Evolutionary conservation across 768 basidiomycete genomes (phyloP).

Genomic region (Mycena rosella): DNA sequence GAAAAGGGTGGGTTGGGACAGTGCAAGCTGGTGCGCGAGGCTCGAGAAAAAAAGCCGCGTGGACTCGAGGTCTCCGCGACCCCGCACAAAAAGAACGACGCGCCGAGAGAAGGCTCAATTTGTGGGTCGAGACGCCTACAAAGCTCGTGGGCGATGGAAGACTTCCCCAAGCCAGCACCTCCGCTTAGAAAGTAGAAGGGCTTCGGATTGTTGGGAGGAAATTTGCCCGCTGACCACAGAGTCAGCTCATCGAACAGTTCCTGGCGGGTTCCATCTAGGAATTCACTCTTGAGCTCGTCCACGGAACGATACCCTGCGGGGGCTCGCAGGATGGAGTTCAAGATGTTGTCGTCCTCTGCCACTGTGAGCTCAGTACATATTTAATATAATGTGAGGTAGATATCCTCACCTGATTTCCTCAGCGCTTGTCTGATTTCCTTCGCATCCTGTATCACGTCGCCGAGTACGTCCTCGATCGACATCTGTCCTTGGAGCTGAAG

Average conservation of each 20-base stretch:
- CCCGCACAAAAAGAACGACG: slow-evolving; percentile 19
- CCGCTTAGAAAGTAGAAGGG: slow-evolving; percentile 14
- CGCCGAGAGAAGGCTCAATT: slow-evolving; percentile 6
- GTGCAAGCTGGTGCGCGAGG: slow-evolving; percentile 12
- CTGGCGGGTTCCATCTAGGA: neutral
- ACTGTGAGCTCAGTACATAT: neutral
- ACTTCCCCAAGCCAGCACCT: slow-evolving; percentile 17
- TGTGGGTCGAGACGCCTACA: neutral
- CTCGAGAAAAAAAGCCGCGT: slow-evolving; percentile 8
- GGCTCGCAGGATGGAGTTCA: neutral
- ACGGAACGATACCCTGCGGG: slow-evolving; percentile 12
- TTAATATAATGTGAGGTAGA: neutral
- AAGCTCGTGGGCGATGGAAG: slow-evolving; percentile 17
- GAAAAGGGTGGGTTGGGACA: slow-evolving; percentile 7
- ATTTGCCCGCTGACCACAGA: slow-evolving; percentile 1
- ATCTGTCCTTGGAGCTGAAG: slow-evolving; percentile 6
- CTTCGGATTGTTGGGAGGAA: neutral
- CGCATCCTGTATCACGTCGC: slow-evolving; percentile 2
- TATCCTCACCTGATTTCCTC: slow-evolving; percentile 12
- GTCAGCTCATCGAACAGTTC: slow-evolving; percentile 11
- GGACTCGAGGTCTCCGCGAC: slow-evolving; percentile 5
- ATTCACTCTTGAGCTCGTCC: slow-evolving; percentile 13
- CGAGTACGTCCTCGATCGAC: slow-evolving; percentile 7
- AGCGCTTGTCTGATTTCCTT: neutral
- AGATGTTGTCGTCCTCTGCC: neutral